phyloP scores from a whole-genome alignment of 805 yeast species.

The Teunomyces stri region DNA sequence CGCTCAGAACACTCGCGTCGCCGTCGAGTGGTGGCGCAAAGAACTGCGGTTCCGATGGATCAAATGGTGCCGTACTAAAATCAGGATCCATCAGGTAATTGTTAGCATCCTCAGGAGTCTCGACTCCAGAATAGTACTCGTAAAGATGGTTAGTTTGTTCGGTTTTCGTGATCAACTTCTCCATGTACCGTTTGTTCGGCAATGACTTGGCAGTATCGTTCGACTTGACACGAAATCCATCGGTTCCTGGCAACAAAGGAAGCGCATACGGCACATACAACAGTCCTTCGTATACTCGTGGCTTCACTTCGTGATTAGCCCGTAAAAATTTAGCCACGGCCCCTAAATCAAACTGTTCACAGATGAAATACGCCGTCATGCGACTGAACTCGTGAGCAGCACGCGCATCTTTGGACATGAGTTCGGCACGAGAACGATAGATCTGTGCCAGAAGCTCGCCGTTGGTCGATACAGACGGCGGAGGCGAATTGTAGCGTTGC shows the following conservation, averaged over 20 bases:
- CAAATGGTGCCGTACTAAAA: conserved; percentile 55
- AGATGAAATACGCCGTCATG: conserved; percentile 87
- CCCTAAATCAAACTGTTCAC: conserved; percentile 74
- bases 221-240: conserved; percentile 73
- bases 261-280: conserved; percentile 84
- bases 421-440: conserved; percentile 51
- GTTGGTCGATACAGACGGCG: conserved; percentile 11
- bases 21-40: conserved; percentile 52
- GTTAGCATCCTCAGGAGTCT: conserved; percentile 56
- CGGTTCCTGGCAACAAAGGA: conserved; percentile 82
- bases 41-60: conserved; percentile 91
- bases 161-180: conserved; percentile 70
- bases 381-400: conserved; percentile 69
- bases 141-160: conserved; percentile 90
- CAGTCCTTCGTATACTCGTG: conserved; percentile 90
- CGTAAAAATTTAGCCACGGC: conserved; percentile 63
- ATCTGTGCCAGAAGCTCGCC: conserved; percentile 26
- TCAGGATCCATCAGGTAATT: conserved; percentile 48
- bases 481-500: conserved; percentile 21
- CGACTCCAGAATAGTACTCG: conserved; percentile 84
- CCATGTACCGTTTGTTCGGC: conserved; percentile 57
- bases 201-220: conserved; percentile 49
- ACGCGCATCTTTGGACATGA: conserved; percentile 56
- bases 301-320: conserved; percentile 75
- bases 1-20: conserved; percentile 7